These are phyloP conservation scores for Phytophthora aleatoria DNA, from an alignment of 352 stramenopile species.

Conservation along the genomic window DNA sequence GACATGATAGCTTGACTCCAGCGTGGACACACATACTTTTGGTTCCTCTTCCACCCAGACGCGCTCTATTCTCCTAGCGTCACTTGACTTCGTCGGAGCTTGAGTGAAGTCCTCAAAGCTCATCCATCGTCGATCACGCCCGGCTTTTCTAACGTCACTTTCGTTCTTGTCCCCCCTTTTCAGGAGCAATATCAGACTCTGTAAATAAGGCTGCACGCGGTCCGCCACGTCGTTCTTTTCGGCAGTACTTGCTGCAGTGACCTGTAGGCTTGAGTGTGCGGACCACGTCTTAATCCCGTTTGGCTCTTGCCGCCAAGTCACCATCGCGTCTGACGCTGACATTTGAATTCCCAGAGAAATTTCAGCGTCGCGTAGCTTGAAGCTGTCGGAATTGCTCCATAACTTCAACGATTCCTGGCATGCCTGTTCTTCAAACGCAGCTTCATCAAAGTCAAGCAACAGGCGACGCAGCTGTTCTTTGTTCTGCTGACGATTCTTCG, in stretches of 20 bases:
- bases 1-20: constrained; percentile 59
- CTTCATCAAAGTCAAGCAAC: constrained; percentile 51
- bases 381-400: constrained; percentile 13
- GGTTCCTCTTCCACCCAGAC: constrained; percentile 31
- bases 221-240: constrained; percentile 47
- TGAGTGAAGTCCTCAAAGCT: constrained; percentile 45
- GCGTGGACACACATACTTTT: constrained; percentile 55
- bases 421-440: constrained; percentile 31
- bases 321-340: constrained; percentile 51
- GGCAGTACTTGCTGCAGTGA: constrained; percentile 26
- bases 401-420: constrained; percentile 21
- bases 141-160: constrained; percentile 21
- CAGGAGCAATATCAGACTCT: constrained; percentile 36
- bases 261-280: constrained; percentile 19
- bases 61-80: constrained; percentile 31
- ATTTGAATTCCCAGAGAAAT: constrained; percentile 56
- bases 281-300: constrained; percentile 38
- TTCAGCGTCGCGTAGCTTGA: constrained; percentile 42
- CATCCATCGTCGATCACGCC: constrained; percentile 44
- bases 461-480: constrained; percentile 48
- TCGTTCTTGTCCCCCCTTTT: constrained; percentile 38
- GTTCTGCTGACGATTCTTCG: constrained; percentile 38
- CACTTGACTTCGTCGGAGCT: constrained; percentile 18
- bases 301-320: constrained; percentile 47
- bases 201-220: constrained; percentile 47